Evolutionary conservation across 371 early-diverging fungal species (phyloP).

Genomic region (Circinella umbellata): DNA sequence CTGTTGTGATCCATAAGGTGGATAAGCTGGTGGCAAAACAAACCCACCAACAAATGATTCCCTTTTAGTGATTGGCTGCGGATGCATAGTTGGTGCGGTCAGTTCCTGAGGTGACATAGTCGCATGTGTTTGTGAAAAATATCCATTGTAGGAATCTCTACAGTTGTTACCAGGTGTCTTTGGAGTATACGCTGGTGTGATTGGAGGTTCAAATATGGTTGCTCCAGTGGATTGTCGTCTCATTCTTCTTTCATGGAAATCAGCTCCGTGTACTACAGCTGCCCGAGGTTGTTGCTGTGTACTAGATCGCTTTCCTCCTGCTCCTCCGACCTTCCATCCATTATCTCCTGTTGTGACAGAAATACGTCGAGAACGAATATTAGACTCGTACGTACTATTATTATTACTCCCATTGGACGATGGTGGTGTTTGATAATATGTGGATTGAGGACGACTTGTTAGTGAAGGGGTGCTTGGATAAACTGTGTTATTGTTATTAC

Average conservation of each 20-base stretch:
- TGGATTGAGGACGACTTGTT: not conserved
- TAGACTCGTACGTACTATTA: no score
- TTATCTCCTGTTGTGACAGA: not conserved
- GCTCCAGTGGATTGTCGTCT: conserved; percentile 11
- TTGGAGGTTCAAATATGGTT: conserved; percentile 10
- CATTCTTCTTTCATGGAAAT: conserved; percentile 1
- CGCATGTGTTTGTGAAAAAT: conserved; percentile 15
- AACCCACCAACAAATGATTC: conserved; percentile 24
- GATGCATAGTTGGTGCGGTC: not conserved
- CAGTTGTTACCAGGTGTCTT: no score
- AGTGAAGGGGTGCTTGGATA: not conserved
- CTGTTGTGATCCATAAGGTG: not conserved
- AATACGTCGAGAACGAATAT: not conserved
- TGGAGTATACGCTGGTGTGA: conserved; percentile 17
- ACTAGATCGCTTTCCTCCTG: not conserved
- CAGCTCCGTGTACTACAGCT: not conserved
- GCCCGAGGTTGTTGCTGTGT: not conserved
- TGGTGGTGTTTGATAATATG: conserved; percentile 1
- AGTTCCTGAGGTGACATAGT: conserved; percentile 12
- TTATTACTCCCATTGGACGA: not conserved
- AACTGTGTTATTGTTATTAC: not conserved
- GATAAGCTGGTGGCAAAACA: conserved; percentile 17
- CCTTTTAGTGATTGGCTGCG: conserved; percentile 1
- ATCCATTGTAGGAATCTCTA: conserved; percentile 9
- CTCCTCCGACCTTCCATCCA: not conserved